These are phyloP conservation scores for Exsudoporus floridanus DNA, from an alignment of 1,284 basidiomycete genomes.

Conservation along the genomic window DNA sequence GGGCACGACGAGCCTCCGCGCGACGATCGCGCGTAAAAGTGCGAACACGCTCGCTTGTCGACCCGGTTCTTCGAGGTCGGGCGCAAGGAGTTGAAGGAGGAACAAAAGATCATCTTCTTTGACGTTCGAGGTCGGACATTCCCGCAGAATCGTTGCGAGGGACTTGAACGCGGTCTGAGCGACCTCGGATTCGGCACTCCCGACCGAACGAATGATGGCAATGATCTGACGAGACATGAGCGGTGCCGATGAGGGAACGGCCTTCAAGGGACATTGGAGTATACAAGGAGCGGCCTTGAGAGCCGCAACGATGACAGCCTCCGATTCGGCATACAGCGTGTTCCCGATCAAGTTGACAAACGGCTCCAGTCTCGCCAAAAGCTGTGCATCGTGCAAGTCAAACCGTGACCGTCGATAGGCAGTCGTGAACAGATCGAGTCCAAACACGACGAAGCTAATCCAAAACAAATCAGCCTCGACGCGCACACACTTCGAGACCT, in stretches of 20 bases:
- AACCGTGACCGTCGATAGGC: constrained; percentile 86
- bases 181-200: constrained; percentile 87
- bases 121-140: constrained; percentile 76
- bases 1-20: constrained; percentile 88
- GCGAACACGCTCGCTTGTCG: constrained; percentile 88
- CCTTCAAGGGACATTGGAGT: constrained; percentile 81
- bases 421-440: constrained; percentile 89
- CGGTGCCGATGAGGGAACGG: constrained; percentile 76
- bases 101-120: constrained; percentile 89
- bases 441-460: constrained; percentile 86
- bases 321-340: constrained; percentile 84
- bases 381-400: constrained; percentile 72
- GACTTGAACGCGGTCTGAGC: constrained; percentile 89
- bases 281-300: constrained; percentile 84
- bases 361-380: constrained; percentile 80
- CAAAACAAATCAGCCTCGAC: constrained; percentile 13
- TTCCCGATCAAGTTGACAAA: constrained; percentile 91
- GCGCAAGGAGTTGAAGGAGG: constrained; percentile 81
- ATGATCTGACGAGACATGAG: constrained; percentile 87
- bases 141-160: constrained; percentile 83
- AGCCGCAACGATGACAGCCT: constrained; percentile 77
- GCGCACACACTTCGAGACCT: neutral
- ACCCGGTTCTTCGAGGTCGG: constrained; percentile 93
- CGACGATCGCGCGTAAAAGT: constrained; percentile 89
- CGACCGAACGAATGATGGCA: constrained; percentile 80